phyloP scores from a whole-genome alignment of 768 basidiomycete genomes.

The Phylloporus sp. region DNA sequence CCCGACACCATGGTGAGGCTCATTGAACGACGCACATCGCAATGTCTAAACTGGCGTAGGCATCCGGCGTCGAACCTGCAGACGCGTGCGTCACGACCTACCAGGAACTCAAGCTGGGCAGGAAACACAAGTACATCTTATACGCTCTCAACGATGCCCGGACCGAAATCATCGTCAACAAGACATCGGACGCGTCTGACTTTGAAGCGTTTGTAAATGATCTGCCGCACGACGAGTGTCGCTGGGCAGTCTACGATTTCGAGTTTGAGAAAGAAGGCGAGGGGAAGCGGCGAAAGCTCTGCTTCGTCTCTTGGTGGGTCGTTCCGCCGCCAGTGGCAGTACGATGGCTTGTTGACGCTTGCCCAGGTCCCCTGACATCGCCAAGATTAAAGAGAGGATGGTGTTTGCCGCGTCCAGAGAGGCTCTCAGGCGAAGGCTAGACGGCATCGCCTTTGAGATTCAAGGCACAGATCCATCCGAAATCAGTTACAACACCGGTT shows the following conservation, averaged over 20 bases:
- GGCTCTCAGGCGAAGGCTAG: constrained; percentile 65
- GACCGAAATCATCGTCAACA: constrained; percentile 77
- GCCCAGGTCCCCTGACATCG: constrained; percentile 78
- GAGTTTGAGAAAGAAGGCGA: constrained; percentile 66
- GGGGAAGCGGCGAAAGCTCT: constrained; percentile 78
- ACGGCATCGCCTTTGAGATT: constrained; percentile 76
- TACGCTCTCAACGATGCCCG: constrained; percentile 58
- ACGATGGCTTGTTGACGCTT: neutral
- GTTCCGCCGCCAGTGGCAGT: neutral
- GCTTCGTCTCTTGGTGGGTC: constrained; percentile 76
- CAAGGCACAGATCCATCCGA: constrained; percentile 82
- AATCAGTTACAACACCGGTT: constrained; percentile 67
- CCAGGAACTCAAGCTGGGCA: constrained; percentile 20
- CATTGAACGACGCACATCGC: neutral
- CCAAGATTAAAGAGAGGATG: constrained; percentile 92
- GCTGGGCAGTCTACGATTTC: constrained; percentile 94
- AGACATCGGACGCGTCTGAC: constrained; percentile 44
- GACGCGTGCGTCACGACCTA: constrained; percentile 41
- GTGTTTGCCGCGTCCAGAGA: constrained; percentile 85
- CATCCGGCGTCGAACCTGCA: constrained; percentile 46
- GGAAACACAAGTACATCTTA: constrained; percentile 81
- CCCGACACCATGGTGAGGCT: constrained; percentile 24
- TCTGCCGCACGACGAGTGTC: constrained; percentile 70
- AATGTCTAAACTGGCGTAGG: constrained; percentile 8
- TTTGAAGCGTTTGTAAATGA: constrained; percentile 75